Percentiles rank a stretch among this genome's conserved stretches.
Evolutionary conservation across 1,284 basidiomycete species (phyloP).

Genomic region (Volvariella surrecta): DNA sequence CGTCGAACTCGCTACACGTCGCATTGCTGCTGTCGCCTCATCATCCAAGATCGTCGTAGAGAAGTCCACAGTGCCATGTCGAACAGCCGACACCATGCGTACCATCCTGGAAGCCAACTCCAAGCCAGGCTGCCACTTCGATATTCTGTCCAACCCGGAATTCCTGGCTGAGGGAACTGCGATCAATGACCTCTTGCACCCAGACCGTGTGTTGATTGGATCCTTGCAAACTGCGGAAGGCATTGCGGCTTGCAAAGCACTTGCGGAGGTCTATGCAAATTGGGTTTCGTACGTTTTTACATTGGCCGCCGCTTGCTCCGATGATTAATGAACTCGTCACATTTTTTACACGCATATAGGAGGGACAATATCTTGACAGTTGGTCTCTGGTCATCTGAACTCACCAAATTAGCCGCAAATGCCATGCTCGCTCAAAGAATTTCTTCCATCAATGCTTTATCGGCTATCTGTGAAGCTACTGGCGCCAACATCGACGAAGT

Average conservation of each 20-base stretch:
- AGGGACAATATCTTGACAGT: slow-evolving; percentile 83
- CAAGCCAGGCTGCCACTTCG: slow-evolving; percentile 84
- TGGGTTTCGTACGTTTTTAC: slow-evolving; percentile 78
- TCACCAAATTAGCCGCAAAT: slow-evolving; percentile 98
- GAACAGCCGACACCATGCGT: slow-evolving; percentile 98
- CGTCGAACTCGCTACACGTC: slow-evolving; percentile 93
- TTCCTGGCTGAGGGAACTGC: slow-evolving; percentile 99
- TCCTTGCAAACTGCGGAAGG: slow-evolving; percentile 88
- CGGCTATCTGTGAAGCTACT: slow-evolving; percentile 99
- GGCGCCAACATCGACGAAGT: slow-evolving; percentile 99
- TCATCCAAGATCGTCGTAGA: slow-evolving; percentile 98
- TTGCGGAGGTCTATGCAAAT: slow-evolving; percentile 83
- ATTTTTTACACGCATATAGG: slow-evolving; percentile 23
- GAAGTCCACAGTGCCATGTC: slow-evolving; percentile 98
- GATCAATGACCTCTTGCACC: slow-evolving; percentile 79
- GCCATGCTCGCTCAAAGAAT: slow-evolving; percentile 98
- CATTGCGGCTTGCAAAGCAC: slow-evolving; percentile 68
- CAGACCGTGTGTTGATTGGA: slow-evolving; percentile 96
- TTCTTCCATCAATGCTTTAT: slow-evolving; percentile 96
- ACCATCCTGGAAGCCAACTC: slow-evolving; percentile 98
- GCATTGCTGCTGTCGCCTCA: slow-evolving; percentile 87
- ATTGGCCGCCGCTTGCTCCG: slow-evolving; percentile 5
- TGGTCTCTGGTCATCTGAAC: slow-evolving; percentile 97
- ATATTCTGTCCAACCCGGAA: slow-evolving; percentile 99
- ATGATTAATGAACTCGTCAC: no score